Evolutionary conservation across 2,329 filamentous ascomycete genomes (phyloP).

Genomic region (Curvularia hawaiiensis): DNA sequence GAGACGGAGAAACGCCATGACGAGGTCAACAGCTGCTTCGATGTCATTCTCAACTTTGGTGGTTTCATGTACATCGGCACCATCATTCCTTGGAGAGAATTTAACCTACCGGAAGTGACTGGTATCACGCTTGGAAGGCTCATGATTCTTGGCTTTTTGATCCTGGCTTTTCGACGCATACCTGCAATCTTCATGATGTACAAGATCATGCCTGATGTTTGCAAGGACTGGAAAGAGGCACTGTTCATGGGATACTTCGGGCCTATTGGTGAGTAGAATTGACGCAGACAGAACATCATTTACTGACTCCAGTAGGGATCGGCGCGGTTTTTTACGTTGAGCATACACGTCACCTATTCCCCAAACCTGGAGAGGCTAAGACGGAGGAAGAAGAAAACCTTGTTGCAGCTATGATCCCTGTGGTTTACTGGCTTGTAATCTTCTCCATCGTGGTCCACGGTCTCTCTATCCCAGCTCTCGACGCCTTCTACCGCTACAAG

Average conservation of each 20-base stretch:
- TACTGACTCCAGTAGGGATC: constrained; percentile 33
- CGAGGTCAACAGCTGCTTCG: constrained; percentile 64
- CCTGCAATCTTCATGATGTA: constrained; percentile 61
- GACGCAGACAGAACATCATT: background rate
- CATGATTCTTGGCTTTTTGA: constrained; percentile 58
- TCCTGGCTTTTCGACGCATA: constrained; percentile 62
- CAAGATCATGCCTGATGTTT: constrained; percentile 60
- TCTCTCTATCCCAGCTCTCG: constrained; percentile 55
- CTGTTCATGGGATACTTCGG: constrained; percentile 65
- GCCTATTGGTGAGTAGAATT: constrained; percentile 42
- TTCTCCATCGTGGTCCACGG: constrained; percentile 56
- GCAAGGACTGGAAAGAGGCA: constrained; percentile 62
- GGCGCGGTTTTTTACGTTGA: constrained; percentile 55
- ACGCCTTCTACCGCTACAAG: constrained; percentile 47
- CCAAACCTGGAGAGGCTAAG: constrained; percentile 47
- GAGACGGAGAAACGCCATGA: constrained; percentile 63
- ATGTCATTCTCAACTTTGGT: constrained; percentile 64
- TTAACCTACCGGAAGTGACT: constrained; percentile 58
- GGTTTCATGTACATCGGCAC: constrained; percentile 66
- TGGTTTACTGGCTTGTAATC: constrained; percentile 55
- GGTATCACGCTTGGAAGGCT: constrained; percentile 60
- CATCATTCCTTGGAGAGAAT: constrained; percentile 61
- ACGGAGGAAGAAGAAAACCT: constrained; percentile 49
- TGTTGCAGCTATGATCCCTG: constrained; percentile 49
- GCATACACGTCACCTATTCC: constrained; percentile 52